Base-by-base conservation (phyloP, 805 yeast genomes). In the Maudiozyma saulgeensis region DNA sequence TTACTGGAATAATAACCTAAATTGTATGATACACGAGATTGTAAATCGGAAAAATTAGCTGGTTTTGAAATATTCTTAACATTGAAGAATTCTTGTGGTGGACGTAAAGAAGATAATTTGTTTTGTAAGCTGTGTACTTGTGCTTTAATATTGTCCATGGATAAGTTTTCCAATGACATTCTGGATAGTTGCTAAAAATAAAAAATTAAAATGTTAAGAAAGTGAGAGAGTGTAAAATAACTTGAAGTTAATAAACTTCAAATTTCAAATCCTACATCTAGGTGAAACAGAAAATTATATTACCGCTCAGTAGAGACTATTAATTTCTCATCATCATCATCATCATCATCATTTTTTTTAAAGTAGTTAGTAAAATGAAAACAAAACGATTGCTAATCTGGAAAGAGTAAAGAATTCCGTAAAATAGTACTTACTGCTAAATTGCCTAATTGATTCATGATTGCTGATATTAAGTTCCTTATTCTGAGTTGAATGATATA, bases 11-110 rank as follows among this genome's bases (percentile, higher is more conserved):
- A 93, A 71, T 91, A 85, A 43, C 87, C 81, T 67, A 93, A 71
- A 69, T 93, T 93, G 75, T 80, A 93, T 43, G 84, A 71, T 41
- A 91, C 87, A 67, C 99, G 81, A 58, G 86, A 79, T 71, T 93
- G 99, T 46, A 86, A 73, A 57, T 93, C 99, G 45, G 84, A 81
- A 66, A 89, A 84, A 68, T 88, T 89, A 48, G 79, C 81, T 19
- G 99, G 99, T 66, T 88, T 89, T 37, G 96, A 85, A 53, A 93
- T 68, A 65, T 96, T 82, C 68, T 89, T 85, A 62, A 86, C 69
- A 66, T 93, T 97, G 63, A 93, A 87, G 65, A 93, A 93, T 66
- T 93, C 99, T 68, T 84, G 93, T 41, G 95, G 90, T 37, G 97
- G 87, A 63, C 86, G 83, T 53, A 93, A 68, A 59, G 85, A 79